phyloP scores from a whole-genome alignment of 306 rosid species.

The Acacia crassicarpa region DNA sequence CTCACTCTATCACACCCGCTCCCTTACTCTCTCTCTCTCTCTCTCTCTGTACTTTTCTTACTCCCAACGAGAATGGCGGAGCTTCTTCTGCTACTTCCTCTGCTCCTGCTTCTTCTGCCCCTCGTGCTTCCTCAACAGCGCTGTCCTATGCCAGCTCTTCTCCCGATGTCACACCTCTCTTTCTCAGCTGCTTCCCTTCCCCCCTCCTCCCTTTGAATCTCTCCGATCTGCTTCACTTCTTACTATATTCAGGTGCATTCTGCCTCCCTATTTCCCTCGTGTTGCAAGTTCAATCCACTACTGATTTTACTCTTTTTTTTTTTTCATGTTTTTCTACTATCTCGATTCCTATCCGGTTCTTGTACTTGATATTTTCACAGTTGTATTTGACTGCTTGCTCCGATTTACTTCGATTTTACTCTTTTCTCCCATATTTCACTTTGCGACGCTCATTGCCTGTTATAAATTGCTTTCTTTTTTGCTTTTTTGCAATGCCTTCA shows the following conservation, averaged over 20 bases:
- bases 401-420: constrained; percentile 21
- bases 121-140: constrained; percentile 41
- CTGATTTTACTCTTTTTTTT: not conserved
- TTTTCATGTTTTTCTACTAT: not conserved
- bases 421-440: constrained; percentile 23
- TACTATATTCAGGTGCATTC: constrained; percentile 30
- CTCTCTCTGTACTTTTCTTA: constrained; percentile 50
- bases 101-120: constrained; percentile 42
- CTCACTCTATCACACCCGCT: not conserved
- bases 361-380: not conserved
- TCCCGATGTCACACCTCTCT: constrained; percentile 25
- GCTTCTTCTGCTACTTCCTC: constrained; percentile 72
- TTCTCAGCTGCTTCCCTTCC: constrained; percentile 35
- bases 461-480: not conserved
- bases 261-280: not conserved
- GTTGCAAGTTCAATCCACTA: not conserved
- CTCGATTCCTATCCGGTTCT: not conserved
- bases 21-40: not conserved
- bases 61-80: constrained; percentile 60
- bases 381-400: not conserved
- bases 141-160: constrained; percentile 53
- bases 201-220: constrained; percentile 48
- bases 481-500: constrained; percentile 8
- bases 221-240: constrained; percentile 47
- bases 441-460: not conserved